Conservation (phyloP, 148 eudicot genomes). For the Camellia japonica region DNA sequence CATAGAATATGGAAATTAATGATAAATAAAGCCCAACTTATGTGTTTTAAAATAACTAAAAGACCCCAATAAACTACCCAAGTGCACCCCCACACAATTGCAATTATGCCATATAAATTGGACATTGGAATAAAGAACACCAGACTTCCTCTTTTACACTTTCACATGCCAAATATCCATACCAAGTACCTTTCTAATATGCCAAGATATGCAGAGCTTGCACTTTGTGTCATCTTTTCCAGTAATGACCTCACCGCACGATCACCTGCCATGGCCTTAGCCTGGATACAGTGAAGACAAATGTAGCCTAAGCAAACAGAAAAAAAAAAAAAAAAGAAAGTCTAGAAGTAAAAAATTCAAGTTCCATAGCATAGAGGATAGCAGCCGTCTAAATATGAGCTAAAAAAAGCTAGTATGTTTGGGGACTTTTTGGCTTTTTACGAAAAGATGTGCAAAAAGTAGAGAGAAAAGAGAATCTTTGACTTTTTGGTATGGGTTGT, state of each 20-base stretch:
- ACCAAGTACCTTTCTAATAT: slow-evolving; percentile 80
- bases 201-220: slow-evolving; percentile 88
- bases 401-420: too few relatives aligned
- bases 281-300: slow-evolving; percentile 37
- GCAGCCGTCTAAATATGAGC: too few relatives aligned
- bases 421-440: too few relatives aligned
- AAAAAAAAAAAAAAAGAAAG: background rate
- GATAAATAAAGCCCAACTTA: too few relatives aligned
- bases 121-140: background rate
- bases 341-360: background rate
- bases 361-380: too few relatives aligned
- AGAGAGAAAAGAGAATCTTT: too few relatives aligned
- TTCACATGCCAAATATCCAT: background rate
- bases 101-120: background rate
- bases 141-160: background rate
- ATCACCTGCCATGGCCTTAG: slow-evolving; percentile 96
- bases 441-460: too few relatives aligned
- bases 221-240: slow-evolving; percentile 84
- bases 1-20: too few relatives aligned
- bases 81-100: background rate
- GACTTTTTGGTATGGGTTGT: too few relatives aligned
- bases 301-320: background rate
- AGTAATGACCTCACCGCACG: slow-evolving; percentile 86
- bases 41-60: background rate
- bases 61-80: background rate